Base-by-base conservation (phyloP, 1,139 yeast genomes). In the Petasospora rhodanensis region DNA sequence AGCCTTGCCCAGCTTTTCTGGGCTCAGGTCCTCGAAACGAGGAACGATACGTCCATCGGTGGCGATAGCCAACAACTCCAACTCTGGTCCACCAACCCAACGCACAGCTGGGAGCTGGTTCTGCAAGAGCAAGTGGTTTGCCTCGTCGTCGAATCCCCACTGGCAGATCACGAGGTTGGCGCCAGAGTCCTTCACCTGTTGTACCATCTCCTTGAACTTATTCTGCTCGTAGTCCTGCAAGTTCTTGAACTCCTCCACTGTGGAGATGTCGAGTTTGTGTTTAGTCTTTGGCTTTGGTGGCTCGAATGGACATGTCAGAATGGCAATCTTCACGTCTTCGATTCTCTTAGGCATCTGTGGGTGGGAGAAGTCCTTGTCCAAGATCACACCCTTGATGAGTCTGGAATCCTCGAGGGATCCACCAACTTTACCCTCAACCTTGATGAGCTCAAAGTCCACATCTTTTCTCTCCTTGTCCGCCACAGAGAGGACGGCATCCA, bases 121-220 rank as follows among this genome's bases (percentile, higher is more conserved):
- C 51, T 93, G 85, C 50, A 89, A 68, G 43, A 91, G 70, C 55
- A 91, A 66, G 61, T 93, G 96, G 62, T 91, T 93, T 27, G 98
- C 98, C 66, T 93, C 98, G 60, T 93, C 99, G 58, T 93, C 98
- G 55, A 93, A 93, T 11, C 99, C 99, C 98, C 98, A 91, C 66
- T 91, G 99, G 65, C 98, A 91, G 24, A 94, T 93, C 38, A 91
- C 98, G 33, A 89, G 76, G 58, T 89, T 91, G 22, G 99, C 98
- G 22, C 98, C 98, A 1, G 95, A 72, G 15, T 72, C 75, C 62
- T 93, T 89, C 36, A 91, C 95, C 42, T 71, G 66, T 42, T 80
- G 73, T 43, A 91, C 87, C 98, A 93, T 91, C 58, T 85, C 87
- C 56, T 71, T 76, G 56, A 91, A 93, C 59, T 86, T 89, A 45